Evolutionary conservation across 1,284 basidiomycete species (phyloP).

Genomic region (Cryptococcus maquisensis): DNA sequence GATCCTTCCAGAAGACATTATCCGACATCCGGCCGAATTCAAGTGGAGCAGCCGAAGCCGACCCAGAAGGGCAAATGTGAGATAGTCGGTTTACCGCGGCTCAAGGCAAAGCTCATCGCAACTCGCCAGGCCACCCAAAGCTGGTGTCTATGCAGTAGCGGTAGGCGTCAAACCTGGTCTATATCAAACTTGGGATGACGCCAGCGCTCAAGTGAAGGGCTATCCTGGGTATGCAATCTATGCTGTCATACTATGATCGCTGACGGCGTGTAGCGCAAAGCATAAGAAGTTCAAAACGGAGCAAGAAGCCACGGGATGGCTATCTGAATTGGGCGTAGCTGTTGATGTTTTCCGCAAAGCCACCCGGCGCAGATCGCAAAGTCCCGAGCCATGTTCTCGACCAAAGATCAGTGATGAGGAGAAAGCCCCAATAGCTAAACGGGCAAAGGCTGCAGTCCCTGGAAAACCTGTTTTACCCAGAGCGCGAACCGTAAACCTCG

Average conservation of each 20-base stretch:
- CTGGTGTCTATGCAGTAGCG: conserved; percentile 42
- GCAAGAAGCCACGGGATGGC: conserved; percentile 30
- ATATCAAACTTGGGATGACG: conserved; percentile 43
- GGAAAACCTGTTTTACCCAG: background rate
- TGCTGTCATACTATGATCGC: no score
- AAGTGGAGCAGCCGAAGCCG: no score
- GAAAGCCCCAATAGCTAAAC: background rate
- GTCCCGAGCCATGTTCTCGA: no score
- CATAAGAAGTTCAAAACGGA: conserved; percentile 44
- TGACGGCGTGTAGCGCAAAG: conserved; percentile 24
- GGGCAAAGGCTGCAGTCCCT: background rate
- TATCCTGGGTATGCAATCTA: conserved; percentile 23
- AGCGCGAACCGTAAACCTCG: background rate
- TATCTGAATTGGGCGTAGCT: conserved; percentile 2
- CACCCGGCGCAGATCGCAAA: background rate
- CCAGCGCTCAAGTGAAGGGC: conserved; percentile 42
- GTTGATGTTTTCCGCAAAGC: background rate
- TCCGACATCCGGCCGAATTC: no score
- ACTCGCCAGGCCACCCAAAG: conserved; percentile 30
- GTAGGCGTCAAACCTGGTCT: conserved; percentile 37
- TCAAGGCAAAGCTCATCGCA: no score
- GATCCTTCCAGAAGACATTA: no score
- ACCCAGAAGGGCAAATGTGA: no score
- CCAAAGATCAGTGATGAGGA: no score
- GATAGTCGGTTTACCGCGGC: no score